These are phyloP conservation scores for Gossypium sturtianum DNA, from an alignment of 345 rosid genomes.

Conservation along the genomic window DNA sequence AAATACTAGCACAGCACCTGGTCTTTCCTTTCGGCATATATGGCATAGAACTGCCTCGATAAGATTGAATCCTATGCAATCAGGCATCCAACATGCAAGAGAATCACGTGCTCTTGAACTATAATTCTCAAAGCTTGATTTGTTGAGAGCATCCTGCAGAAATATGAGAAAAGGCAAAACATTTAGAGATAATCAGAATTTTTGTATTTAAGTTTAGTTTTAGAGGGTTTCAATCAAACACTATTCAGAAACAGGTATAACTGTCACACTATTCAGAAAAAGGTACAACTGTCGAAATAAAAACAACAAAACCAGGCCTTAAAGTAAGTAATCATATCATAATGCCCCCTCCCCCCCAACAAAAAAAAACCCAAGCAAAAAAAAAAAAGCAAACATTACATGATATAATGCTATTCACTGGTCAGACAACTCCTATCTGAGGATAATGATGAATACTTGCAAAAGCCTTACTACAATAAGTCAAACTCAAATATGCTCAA, in stretches of 20 bases:
- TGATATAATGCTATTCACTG: neutral
- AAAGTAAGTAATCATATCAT: neutral
- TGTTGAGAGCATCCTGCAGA: slow-evolving; percentile 82
- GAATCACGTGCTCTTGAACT: slow-evolving; percentile 87
- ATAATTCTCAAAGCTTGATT: slow-evolving; percentile 76
- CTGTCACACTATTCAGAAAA: neutral
- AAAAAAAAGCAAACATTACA: neutral
- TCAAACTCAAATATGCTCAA: neutral
- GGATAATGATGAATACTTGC: neutral
- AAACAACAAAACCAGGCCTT: neutral
- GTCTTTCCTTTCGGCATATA: slow-evolving; percentile 89
- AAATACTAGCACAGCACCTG: slow-evolving; percentile 91
- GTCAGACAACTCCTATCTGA: neutral
- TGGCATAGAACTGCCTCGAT: slow-evolving; percentile 94
- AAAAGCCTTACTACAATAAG: neutral
- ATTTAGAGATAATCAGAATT: slow-evolving; percentile 1
- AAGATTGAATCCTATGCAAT: slow-evolving; percentile 91
- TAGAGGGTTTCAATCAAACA: neutral
- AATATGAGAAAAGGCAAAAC: slow-evolving; percentile 3
- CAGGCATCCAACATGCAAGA: slow-evolving; percentile 85
- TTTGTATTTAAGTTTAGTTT: neutral
- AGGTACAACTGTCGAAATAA: no score
- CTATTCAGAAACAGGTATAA: neutral
- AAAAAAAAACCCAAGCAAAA: neutral
- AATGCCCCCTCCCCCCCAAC: neutral